Percentiles rank a stretch among this genome's conserved stretches.
phyloP scores from a whole-genome alignment of 2,329 filamentous ascomycete species.

The Volutella citrinella region DNA sequence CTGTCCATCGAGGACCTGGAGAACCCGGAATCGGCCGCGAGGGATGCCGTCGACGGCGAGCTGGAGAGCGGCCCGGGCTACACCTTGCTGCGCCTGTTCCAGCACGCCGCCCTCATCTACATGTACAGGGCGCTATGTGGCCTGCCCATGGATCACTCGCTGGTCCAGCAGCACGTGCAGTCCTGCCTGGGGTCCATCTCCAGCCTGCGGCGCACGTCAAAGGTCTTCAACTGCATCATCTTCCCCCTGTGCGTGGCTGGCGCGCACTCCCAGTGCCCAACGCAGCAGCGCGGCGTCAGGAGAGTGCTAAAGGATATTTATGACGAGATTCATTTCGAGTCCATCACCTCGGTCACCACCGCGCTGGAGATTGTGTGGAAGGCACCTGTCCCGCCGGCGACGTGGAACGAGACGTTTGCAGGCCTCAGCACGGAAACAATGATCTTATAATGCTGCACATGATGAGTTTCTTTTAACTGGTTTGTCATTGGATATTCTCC shows the following conservation, averaged over 20 bases:
- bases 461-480: too few species aligned
- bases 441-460: too few species aligned
- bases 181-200: slow-evolving; percentile 35
- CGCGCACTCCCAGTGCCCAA: slow-evolving; percentile 28
- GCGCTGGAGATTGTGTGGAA: not conserved
- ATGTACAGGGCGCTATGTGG: slow-evolving; percentile 41
- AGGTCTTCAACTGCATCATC: slow-evolving; percentile 38
- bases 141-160: slow-evolving; percentile 33
- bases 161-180: slow-evolving; percentile 38
- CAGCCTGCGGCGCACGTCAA: slow-evolving; percentile 32
- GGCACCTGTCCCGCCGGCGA: too few species aligned
- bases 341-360: slow-evolving; percentile 31
- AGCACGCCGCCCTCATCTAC: slow-evolving; percentile 39
- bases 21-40: slow-evolving; percentile 10
- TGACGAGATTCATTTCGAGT: slow-evolving; percentile 31
- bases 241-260: slow-evolving; percentile 37
- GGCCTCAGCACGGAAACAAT: too few species aligned
- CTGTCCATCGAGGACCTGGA: too few species aligned
- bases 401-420: too few species aligned
- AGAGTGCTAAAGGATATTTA: slow-evolving; percentile 21
- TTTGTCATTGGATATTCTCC: too few species aligned
- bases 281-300: slow-evolving; percentile 25
- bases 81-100: slow-evolving; percentile 36
- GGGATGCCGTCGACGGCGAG: slow-evolving; percentile 17
- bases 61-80: slow-evolving; percentile 31